A percentile compares a stretch with the other conserved stretches of the same genome.
Conservation (phyloP, 768 basidiomycete genomes). For the Pleurotus cornucopiae region DNA sequence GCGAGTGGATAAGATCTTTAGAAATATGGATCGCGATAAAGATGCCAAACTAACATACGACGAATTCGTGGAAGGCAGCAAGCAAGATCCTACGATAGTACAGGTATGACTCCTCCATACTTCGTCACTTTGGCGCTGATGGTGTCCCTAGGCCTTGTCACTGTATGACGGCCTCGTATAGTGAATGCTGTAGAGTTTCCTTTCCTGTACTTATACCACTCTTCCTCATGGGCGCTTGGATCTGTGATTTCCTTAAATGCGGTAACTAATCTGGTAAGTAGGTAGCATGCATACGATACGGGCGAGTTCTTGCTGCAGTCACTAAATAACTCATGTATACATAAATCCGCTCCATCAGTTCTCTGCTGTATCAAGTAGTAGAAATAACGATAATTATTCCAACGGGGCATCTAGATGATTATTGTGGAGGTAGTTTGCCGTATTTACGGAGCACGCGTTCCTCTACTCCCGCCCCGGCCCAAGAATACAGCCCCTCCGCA, state of each 20-base stretch:
- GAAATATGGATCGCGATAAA: conserved; percentile 95
- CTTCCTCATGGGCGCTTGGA: conserved; percentile 9
- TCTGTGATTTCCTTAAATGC: background rate
- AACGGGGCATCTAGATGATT: background rate
- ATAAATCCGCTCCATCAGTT: too few relatives aligned
- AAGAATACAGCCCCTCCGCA: conserved; percentile 79
- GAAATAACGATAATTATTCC: too few relatives aligned
- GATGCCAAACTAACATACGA: conserved; percentile 92
- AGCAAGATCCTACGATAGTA: conserved; percentile 98
- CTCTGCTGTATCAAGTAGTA: too few relatives aligned
- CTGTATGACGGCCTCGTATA: conserved; percentile 94
- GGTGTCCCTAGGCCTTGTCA: conserved; percentile 68
- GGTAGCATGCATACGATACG: too few relatives aligned
- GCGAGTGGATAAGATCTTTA: conserved; percentile 99
- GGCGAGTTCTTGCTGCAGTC: too few relatives aligned
- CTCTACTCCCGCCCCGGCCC: conserved; percentile 82
- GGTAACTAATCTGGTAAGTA: too few relatives aligned
- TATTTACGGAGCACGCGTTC: conserved; percentile 73
- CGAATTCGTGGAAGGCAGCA: conserved; percentile 97
- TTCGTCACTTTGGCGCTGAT: too few relatives aligned
- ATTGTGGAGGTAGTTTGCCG: conserved; percentile 46
- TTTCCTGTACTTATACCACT: background rate
- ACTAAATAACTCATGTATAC: too few relatives aligned
- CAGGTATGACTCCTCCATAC: conserved; percentile 51
- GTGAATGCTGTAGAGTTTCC: conserved; percentile 12